Base-by-base conservation (phyloP, 2,329 filamentous ascomycete species). In the Purpureocillium takamizusanense region DNA sequence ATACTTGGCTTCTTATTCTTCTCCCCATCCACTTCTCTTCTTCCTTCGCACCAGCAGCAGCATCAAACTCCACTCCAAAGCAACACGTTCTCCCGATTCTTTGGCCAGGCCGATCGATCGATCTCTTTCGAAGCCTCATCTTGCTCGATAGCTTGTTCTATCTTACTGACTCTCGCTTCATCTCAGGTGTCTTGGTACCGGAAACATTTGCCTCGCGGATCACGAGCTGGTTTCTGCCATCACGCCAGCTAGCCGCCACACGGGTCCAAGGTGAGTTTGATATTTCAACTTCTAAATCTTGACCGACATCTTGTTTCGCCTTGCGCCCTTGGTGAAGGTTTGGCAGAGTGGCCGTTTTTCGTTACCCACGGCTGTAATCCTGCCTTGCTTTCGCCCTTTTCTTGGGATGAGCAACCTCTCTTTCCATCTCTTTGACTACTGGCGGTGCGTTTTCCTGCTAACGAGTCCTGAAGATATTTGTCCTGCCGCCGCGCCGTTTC, bases 121-220 rank as follows among this genome's bases (percentile, higher is more conserved):
- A 54, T 55, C 53, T 56, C 53, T 55, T 54, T 53, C 48, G 48
- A 51, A 51, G 55, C 50, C 59, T 59, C 66, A 69, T 69, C 66
- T 76, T 75, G 72, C 69, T 73, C 60, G 65, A 68, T 74, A 75
- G 67, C 69, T 72, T 61, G 67, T 66, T 68, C 69, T 67, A 72
- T 74, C 66, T 70, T 70, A 69, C 66, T 70, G 68, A 69, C 63
- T 63, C 66, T 74, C 69, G 66, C 70, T 76, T 71, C 65, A 67
- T 66, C 56, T 62, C 63, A 63, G 63, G 57, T 60, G 59, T 62
- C 65, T 67, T 72, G 70, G 69, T 67, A 67, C 60, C 64, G 21
- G 10, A 63, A 60, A 60, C 63, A 62, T 65, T 61, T 61, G 53
- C 54, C 59, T 49, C 58, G 47, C 53, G 53, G 53, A 52, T 52